These are phyloP conservation scores for Pyricularia sp. DNA, from an alignment of 2,329 filamentous ascomycete genomes.

Conservation along the genomic window DNA sequence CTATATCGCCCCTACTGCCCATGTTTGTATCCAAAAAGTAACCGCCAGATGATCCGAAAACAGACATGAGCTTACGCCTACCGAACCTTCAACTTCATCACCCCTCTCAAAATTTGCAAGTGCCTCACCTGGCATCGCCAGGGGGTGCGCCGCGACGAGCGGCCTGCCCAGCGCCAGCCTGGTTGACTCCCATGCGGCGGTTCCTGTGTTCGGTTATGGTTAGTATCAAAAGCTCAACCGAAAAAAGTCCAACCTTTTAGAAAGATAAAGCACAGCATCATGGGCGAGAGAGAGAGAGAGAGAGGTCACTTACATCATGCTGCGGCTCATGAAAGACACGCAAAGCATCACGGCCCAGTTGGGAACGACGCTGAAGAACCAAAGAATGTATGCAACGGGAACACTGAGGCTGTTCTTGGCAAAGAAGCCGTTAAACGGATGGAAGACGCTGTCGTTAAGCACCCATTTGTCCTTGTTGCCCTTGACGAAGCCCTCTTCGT, in stretches of 20 bases:
- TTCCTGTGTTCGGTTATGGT: constrained; percentile 24
- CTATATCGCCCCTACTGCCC: background rate
- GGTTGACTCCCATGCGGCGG: constrained; percentile 16
- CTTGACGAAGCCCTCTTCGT: constrained; percentile 39
- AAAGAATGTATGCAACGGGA: constrained; percentile 59
- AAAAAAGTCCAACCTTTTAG: constrained; percentile 8
- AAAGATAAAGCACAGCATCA: background rate
- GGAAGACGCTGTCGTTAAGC: constrained; percentile 56
- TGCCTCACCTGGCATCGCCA: constrained; percentile 16
- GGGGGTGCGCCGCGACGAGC: constrained; percentile 16
- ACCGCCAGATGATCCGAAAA: background rate
- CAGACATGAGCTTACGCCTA: background rate
- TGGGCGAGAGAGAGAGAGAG: too few species aligned
- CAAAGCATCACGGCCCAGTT: constrained; percentile 73
- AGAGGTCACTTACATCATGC: constrained; percentile 57
- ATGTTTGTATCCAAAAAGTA: background rate
- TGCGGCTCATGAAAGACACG: constrained; percentile 63
- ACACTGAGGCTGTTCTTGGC: constrained; percentile 52
- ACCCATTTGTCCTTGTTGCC: constrained; percentile 28
- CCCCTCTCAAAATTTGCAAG: background rate
- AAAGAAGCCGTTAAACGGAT: constrained; percentile 63
- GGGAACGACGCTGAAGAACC: constrained; percentile 55
- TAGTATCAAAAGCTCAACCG: constrained; percentile 12
- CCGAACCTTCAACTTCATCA: background rate
- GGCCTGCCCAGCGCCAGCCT: constrained; percentile 8